Conservation (phyloP, 495 filamentous ascomycete species). For the Penicillium canariense region DNA sequence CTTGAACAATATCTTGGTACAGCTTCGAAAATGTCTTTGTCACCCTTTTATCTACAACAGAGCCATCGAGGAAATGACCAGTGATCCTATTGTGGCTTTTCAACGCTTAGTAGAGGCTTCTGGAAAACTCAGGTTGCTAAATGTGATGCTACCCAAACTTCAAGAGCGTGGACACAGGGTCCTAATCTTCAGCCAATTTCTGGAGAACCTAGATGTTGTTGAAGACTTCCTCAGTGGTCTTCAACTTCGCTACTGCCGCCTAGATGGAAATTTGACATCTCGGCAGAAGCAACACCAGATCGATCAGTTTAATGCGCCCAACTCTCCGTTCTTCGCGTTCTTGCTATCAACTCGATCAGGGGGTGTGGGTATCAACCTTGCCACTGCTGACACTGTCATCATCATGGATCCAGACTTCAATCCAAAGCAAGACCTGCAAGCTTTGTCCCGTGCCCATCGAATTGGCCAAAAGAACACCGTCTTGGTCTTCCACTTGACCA, state of each 20-base stretch:
- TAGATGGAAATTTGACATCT: conserved; percentile 79
- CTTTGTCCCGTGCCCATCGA: conserved; percentile 87
- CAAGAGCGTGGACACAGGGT: conserved; percentile 87
- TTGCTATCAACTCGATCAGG: conserved; percentile 90
- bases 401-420: conserved; percentile 99
- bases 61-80: conserved; percentile 77
- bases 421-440: conserved; percentile 96
- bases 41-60: conserved; percentile 93
- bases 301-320: conserved; percentile 84
- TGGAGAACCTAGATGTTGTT: conserved; percentile 81
- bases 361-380: conserved; percentile 96
- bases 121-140: conserved; percentile 81
- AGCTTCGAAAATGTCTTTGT: conserved; percentile 89
- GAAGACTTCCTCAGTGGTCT: conserved; percentile 86
- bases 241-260: conserved; percentile 66
- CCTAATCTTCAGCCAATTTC: conserved; percentile 93
- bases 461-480: conserved; percentile 97
- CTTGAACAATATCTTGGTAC: conserved; percentile 91
- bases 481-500: conserved; percentile 90
- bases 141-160: conserved; percentile 88
- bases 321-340: conserved; percentile 82
- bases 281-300: conserved; percentile 91
- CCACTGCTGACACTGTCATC: conserved; percentile 96
- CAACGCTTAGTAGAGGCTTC: conserved; percentile 88
- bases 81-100: conserved; percentile 52